Conservation (phyloP, 2,329 filamentous ascomycete genomes). For the Volutella citrinella region DNA sequence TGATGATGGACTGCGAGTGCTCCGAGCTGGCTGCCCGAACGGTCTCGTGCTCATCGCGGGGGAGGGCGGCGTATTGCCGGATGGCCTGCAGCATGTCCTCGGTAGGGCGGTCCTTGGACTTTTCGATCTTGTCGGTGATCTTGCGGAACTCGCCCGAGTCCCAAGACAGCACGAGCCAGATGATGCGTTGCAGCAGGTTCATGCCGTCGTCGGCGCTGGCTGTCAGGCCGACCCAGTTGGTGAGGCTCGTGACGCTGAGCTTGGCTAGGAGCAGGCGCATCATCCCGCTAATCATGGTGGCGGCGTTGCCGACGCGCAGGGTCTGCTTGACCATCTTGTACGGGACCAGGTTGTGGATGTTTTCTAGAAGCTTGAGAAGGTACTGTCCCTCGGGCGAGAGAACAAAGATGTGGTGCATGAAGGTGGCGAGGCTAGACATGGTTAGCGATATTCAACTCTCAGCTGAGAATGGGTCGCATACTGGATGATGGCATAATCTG, state of each 20-base stretch:
- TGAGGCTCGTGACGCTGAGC: constrained; percentile 68
- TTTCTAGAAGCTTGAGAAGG: constrained; percentile 67
- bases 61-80: constrained; percentile 52
- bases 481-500: constrained; percentile 69
- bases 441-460: constrained; percentile 13
- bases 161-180: constrained; percentile 70
- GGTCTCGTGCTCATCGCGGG: constrained; percentile 55
- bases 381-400: constrained; percentile 74
- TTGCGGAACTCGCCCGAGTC: constrained; percentile 70
- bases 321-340: constrained; percentile 72
- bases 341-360: constrained; percentile 66
- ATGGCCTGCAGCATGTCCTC: constrained; percentile 62
- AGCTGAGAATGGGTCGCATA: constrained; percentile 35
- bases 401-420: constrained; percentile 71
- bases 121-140: constrained; percentile 62
- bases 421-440: constrained; percentile 59
- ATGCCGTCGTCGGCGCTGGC: constrained; percentile 71
- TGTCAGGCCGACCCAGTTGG: constrained; percentile 76
- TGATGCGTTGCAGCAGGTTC: constrained; percentile 76
- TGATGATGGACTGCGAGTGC: constrained; percentile 58
- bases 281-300: constrained; percentile 77
- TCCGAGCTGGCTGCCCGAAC: constrained; percentile 53
- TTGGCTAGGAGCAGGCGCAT: constrained; percentile 73
- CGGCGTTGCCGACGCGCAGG: constrained; percentile 72
- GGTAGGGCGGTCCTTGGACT: constrained; percentile 51